These are phyloP conservation scores for Priceomyces castillae DNA, from an alignment of 805 yeast species.

Conservation along the genomic window DNA sequence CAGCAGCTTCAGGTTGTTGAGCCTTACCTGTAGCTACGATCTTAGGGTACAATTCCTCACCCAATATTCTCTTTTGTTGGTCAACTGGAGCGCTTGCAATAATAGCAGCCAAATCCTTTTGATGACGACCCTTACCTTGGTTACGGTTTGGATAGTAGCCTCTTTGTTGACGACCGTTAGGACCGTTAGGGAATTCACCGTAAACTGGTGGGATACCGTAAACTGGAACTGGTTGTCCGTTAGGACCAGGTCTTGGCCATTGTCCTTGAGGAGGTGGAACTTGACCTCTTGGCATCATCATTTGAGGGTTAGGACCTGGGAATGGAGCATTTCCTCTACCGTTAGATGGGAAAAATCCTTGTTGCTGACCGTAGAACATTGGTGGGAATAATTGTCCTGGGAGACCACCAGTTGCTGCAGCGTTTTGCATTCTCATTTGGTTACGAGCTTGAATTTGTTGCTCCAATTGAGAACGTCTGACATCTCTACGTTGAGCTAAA, in stretches of 20 bases:
- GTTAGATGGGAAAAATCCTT: constrained; percentile 80
- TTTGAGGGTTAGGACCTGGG: constrained; percentile 78
- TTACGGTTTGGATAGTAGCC: constrained; percentile 51
- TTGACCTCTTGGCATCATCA: constrained; percentile 71
- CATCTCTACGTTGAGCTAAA: constrained; percentile 97
- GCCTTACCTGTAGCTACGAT: constrained; percentile 84
- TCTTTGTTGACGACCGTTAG: constrained; percentile 52
- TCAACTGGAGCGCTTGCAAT: constrained; percentile 71
- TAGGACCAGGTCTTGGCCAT: constrained; percentile 72
- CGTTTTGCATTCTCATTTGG: constrained; percentile 98
- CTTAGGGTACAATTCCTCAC: constrained; percentile 95
- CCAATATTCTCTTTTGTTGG: constrained; percentile 95
- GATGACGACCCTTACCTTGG: constrained; percentile 43
- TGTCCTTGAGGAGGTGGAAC: constrained; percentile 66
- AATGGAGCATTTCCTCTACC: constrained; percentile 74
- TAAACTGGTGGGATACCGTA: constrained; percentile 84
- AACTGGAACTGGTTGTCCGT: constrained; percentile 80
- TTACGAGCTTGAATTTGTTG: constrained; percentile 98
- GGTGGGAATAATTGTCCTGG: constrained; percentile 87
- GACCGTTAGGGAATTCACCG: constrained; percentile 49
- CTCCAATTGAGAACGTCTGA: constrained; percentile 92
- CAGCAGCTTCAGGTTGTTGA: constrained; percentile 91
- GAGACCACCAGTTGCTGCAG: constrained; percentile 81
- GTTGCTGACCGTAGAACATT: constrained; percentile 82
- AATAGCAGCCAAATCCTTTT: constrained; percentile 57